Base-by-base conservation (phyloP, 2,329 filamentous ascomycete genomes). In the Trichoderma guizhouense region DNA sequence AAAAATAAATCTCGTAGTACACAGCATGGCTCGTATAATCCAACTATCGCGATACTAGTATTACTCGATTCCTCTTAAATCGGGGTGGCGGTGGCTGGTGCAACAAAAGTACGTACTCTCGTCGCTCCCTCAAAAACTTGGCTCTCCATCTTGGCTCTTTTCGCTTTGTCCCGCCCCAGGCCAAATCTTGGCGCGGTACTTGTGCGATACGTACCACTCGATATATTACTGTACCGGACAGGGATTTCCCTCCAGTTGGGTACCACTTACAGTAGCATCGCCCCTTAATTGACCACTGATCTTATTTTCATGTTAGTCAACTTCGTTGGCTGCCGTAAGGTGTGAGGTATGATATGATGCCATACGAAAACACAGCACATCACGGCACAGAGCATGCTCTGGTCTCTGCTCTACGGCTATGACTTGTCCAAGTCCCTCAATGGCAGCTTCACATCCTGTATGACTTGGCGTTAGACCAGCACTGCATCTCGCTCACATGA, bases 191-290 rank as follows among this genome's bases (percentile, higher is more conserved):
- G 30, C 60, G 32, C 36, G 24, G 67, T 69, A 69, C 67, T 69
- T 69, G 21, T 15, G 14, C 36, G 12, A 11, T 43, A 36, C 11
- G 66, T 69, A 69, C 55, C 55, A 32, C 6, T 2, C 28, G 26
- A 43, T 36, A 62, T 69, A 61, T 69, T 69, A 61, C 65, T 69
- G 65, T 68, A 60, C 53, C 53, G 28, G 55, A 15, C 66, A 61
- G 55, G 66, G 55, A 60, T 60, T n/a, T 34, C 18, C 21, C 28
- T 24, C 6, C n/a, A 24, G 47, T 12, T 53, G 21, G 39, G 39
- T 43, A 43, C 39, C 15, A 8, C 5, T 36, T n/a, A 43, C 39
- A 18, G 47, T 24, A 14, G n/a, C 47, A 53, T 53, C 47, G 47
- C 47, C 64, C 64, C 39, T 9, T 30, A 2, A 12, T 18, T 12